Base-by-base conservation (phyloP, 2,329 filamentous ascomycete genomes). In the Torrubiellomyces zombiae region DNA sequence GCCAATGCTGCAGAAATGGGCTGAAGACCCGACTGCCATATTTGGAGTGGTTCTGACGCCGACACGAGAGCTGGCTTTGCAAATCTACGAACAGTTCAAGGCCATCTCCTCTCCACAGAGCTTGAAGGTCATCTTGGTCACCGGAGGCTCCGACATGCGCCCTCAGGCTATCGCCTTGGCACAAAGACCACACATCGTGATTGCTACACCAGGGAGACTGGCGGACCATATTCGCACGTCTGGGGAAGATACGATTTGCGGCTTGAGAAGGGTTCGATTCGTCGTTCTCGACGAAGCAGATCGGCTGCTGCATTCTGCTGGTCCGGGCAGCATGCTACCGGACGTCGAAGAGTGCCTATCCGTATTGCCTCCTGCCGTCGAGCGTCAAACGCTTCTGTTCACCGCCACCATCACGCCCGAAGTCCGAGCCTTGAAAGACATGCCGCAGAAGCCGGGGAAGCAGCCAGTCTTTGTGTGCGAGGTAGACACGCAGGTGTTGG, bases 281-380 rank as follows among this genome's bases (percentile, higher is more conserved):
- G 79, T 95, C 3, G 83, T 98, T 6, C 74, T 98, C 20, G 89
- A 98, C 45, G 89, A 98, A 59, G 89, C 89, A 4, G 89, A 98
- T 54, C 71, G 89, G 21, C 63, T 98, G 18, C 67, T 98, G 21
- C 67, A 76, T 19, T 66, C 73, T 17, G 68, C 71, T 24, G 70
- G 67, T 1, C 63, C 67, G 11, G 86, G 85, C 14, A 85, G 75
- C 51, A 94, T 94, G 85, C 62, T 94, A n/a, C 77, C 81, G 4
- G 89, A 94, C 42, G 72, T 98, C 2, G 81, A 91, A 45, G 80
- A 82, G 32, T 94, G 85, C 43, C 62, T 98, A 4, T 74, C 71
- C 3, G 74, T 75, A 2, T 63, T 98, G 1, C 89, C 89, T 1
- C 72, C 79, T 1, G 67, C 81, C 4, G 55, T 65, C 2, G 62